Evolutionary conservation across 148 eudicot genomes (phyloP).

Genomic region (Chenopodium quinoa): DNA sequence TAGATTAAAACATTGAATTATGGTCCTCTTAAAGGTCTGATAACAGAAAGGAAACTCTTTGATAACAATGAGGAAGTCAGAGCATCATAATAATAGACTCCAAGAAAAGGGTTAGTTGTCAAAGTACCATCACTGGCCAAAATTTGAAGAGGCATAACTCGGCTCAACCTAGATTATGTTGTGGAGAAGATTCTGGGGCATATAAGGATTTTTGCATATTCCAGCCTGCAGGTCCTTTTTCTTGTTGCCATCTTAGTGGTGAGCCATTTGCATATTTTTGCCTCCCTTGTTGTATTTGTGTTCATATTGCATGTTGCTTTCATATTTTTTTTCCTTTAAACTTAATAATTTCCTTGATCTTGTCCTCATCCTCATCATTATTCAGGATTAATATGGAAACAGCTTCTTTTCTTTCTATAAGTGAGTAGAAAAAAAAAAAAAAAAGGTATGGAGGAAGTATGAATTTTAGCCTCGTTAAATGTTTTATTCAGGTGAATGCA

Average conservation of each 20-base stretch:
- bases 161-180: not conserved
- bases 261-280: not conserved
- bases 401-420: not conserved
- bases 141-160: not conserved
- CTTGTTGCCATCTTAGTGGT: not conserved
- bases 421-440: not conserved
- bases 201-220: not conserved
- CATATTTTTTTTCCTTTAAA: not conserved
- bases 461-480: not conserved
- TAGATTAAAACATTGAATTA: not conserved
- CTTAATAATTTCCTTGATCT: not conserved
- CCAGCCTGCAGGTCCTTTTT: not conserved
- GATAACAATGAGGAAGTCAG: not conserved
- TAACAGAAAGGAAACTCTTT: not conserved
- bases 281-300: not conserved
- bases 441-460: too few species aligned
- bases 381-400: not conserved
- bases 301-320: not conserved
- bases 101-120: not conserved
- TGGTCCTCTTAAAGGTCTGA: not conserved
- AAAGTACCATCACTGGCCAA: not conserved
- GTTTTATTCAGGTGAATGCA: not conserved
- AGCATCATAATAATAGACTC: not conserved
- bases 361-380: not conserved
- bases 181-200: not conserved